Evolutionary conservation across 768 basidiomycete genomes (phyloP).

Genomic region (Rhodotorula kratochvilovae): DNA sequence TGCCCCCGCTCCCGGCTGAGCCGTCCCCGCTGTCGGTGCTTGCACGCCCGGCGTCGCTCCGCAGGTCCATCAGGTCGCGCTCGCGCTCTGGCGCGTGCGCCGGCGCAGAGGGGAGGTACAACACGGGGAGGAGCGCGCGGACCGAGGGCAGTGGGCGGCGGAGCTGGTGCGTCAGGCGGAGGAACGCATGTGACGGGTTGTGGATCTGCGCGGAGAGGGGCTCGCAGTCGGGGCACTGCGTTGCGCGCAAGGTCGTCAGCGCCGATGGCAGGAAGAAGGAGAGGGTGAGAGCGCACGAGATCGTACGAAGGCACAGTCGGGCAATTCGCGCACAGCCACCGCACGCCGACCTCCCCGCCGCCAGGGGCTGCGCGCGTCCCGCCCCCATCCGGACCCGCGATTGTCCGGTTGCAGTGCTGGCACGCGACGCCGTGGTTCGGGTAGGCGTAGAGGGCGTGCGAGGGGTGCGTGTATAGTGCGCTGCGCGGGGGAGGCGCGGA

Average conservation of each 20-base stretch:
- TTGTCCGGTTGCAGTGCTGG: neutral
- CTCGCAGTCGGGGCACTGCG: conserved; percentile 2
- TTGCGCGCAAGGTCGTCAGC: neutral
- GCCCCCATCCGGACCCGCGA: neutral
- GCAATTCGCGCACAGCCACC: conserved; percentile 8
- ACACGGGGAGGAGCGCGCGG: neutral
- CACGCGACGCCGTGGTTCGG: neutral
- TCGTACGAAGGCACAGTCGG: neutral
- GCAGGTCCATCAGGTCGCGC: neutral
- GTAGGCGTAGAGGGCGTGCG: neutral
- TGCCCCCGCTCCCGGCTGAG: no score
- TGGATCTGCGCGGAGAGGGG: neutral
- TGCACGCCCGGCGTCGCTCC: neutral
- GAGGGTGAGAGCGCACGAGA: no score
- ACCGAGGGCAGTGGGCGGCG: neutral
- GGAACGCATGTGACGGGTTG: conserved; percentile 4
- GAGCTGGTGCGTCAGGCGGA: conserved; percentile 6
- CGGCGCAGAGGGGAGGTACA: neutral
- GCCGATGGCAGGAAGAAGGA: neutral
- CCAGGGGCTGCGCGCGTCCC: neutral
- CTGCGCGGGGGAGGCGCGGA: no score
- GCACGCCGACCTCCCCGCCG: neutral
- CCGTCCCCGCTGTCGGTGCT: neutral
- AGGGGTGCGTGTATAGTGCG: neutral
- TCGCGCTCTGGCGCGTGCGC: no score